A percentile compares a stretch with the other conserved stretches of the same genome.
Evolutionary conservation across 306 rosid species (phyloP).

Genomic region (peach (Prunus persica)): Prunus_persica_NCBIv2 NC_034011.1:11595501-11596000

Average conservation of each 20-base stretch:
- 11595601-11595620: not conserved
- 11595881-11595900: slow-evolving; percentile 15
- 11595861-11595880: slow-evolving; percentile 13
- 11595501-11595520: not conserved
- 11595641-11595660: not conserved
- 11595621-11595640: not conserved
- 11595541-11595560: not conserved
- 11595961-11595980: slow-evolving; percentile 35
- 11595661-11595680: slow-evolving; percentile 1
- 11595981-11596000: slow-evolving; percentile 13
- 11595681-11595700: not conserved
- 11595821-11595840: slow-evolving; percentile 52
- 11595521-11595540: not conserved
- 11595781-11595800: slow-evolving; percentile 35
- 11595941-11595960: slow-evolving; percentile 51
- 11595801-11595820: slow-evolving; percentile 34
- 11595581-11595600: not conserved
- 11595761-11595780: slow-evolving; percentile 49
- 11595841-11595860: slow-evolving; percentile 60
- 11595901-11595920: not conserved
- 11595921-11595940: slow-evolving; percentile 51
- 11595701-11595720: slow-evolving; percentile 26
- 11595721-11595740: slow-evolving; percentile 5
- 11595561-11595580: not conserved
- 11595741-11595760: slow-evolving; percentile 26